These are phyloP conservation scores for Cercospora sojina DNA, from an alignment of 2,329 filamentous ascomycete genomes.

Conservation along the genomic window DNA sequence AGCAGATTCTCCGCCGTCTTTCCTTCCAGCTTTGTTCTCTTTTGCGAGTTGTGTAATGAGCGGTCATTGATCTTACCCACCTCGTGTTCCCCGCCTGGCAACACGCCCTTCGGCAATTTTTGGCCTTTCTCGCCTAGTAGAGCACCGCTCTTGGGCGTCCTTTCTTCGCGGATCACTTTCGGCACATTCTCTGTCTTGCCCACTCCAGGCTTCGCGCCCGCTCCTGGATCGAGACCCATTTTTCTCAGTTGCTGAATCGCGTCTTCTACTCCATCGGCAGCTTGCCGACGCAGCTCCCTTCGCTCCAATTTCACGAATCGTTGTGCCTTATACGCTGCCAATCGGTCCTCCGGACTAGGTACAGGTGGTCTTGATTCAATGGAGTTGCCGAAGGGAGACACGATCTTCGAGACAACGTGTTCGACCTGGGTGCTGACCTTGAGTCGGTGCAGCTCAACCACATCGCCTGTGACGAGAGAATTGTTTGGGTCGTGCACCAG, in stretches of 20 bases:
- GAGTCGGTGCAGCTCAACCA: constrained; percentile 71
- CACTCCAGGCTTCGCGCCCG: constrained; percentile 31
- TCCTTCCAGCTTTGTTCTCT: constrained; percentile 30
- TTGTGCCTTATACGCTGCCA: constrained; percentile 55
- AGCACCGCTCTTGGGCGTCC: constrained; percentile 26
- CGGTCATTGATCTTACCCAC: constrained; percentile 34
- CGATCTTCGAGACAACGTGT: constrained; percentile 72
- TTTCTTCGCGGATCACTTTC: constrained; percentile 25
- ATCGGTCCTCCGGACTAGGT: constrained; percentile 62
- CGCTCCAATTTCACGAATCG: constrained; percentile 57
- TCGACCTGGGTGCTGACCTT: constrained; percentile 64
- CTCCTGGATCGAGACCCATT: constrained; percentile 34
- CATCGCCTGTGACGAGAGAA: constrained; percentile 71
- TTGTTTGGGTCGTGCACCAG: constrained; percentile 77
- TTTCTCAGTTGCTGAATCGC: constrained; percentile 32
- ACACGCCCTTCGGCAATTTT: constrained; percentile 36
- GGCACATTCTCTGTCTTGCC: constrained; percentile 32
- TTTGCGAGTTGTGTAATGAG: constrained; percentile 33
- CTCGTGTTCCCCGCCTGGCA: constrained; percentile 36
- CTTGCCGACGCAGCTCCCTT: constrained; percentile 30
- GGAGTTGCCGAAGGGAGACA: constrained; percentile 66
- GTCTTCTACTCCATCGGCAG: constrained; percentile 34
- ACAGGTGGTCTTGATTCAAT: constrained; percentile 65
- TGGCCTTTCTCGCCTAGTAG: constrained; percentile 36
- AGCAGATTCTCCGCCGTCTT: constrained; percentile 32